phyloP scores from a whole-genome alignment of 495 filamentous ascomycete genomes.

The Aspergillus affinis region DNA sequence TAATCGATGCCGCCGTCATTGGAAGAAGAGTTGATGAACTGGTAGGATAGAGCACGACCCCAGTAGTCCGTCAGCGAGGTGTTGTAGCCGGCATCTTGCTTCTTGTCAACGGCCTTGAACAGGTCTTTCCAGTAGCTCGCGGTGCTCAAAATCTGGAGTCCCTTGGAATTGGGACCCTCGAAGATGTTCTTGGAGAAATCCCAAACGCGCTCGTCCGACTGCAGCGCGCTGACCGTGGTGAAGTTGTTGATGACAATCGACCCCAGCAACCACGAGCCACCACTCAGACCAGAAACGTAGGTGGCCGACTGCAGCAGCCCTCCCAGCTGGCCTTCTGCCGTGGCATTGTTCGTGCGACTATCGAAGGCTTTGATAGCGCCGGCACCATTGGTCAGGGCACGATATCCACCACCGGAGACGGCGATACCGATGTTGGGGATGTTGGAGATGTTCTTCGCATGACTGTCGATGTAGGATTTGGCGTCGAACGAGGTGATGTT shows the following conservation, averaged over 20 bases:
- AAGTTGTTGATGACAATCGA: slow-evolving; percentile 89
- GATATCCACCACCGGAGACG: slow-evolving; percentile 68
- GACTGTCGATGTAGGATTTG: slow-evolving; percentile 61
- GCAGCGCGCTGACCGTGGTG: slow-evolving; percentile 62
- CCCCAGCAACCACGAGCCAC: slow-evolving; percentile 87
- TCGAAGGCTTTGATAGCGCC: slow-evolving; percentile 83
- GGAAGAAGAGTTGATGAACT: slow-evolving; percentile 72
- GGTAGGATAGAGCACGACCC: slow-evolving; percentile 71
- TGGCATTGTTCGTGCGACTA: slow-evolving; percentile 64
- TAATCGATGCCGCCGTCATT: slow-evolving; percentile 65
- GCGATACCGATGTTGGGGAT: slow-evolving; percentile 61
- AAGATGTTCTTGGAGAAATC: slow-evolving; percentile 74
- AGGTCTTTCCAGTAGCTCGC: slow-evolving; percentile 67
- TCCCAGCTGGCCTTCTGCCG: slow-evolving; percentile 66
- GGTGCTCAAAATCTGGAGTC: slow-evolving; percentile 45
- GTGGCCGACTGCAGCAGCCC: slow-evolving; percentile 79
- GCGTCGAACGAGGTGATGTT: slow-evolving; percentile 75
- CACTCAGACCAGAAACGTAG: slow-evolving; percentile 81
- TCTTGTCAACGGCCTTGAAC: slow-evolving; percentile 57
- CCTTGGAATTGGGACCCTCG: slow-evolving; percentile 51
- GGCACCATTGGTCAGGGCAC: slow-evolving; percentile 80
- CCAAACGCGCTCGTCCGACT: slow-evolving; percentile 61
- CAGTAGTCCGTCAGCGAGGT: slow-evolving; percentile 83
- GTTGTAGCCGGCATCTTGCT: slow-evolving; percentile 69
- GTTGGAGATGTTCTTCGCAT: slow-evolving; percentile 53